Percentiles rank a stretch among this genome's conserved stretches.
These are phyloP conservation scores for Chlorella ohadii DNA, from an alignment of 139 green algal species.

Conservation along the genomic window DNA sequence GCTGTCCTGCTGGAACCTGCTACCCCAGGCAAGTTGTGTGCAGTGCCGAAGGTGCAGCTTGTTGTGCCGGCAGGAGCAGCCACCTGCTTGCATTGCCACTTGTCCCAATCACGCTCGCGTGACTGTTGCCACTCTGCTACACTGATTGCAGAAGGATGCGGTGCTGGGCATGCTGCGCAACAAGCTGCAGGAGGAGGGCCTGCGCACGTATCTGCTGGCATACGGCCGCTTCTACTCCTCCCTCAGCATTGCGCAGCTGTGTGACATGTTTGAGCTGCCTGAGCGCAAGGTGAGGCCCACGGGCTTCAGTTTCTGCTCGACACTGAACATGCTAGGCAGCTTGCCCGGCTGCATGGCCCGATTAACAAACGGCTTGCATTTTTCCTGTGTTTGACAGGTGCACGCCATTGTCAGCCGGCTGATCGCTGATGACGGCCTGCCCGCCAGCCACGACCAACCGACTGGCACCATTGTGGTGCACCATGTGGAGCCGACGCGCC, in stretches of 20 bases:
- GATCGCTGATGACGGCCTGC: slow-evolving; percentile 93
- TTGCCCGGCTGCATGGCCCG: neutral
- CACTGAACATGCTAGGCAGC: no score
- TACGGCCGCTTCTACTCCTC: slow-evolving; percentile 88
- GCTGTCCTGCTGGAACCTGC: slow-evolving; percentile 83
- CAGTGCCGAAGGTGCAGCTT: neutral
- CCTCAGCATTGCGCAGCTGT: slow-evolving; percentile 88
- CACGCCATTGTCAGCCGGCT: slow-evolving; percentile 86
- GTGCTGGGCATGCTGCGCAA: slow-evolving; percentile 81
- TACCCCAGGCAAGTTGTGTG: slow-evolving; percentile 47
- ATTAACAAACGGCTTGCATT: neutral
- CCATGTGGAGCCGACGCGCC: slow-evolving; percentile 73
- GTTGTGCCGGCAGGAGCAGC: no score
- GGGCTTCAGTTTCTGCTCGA: neutral
- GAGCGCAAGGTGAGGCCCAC: slow-evolving; percentile 67
- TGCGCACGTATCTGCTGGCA: slow-evolving; percentile 95
- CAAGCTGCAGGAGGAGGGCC: slow-evolving; percentile 88
- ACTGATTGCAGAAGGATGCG: slow-evolving; percentile 47
- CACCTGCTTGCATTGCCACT: no score
- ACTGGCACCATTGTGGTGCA: slow-evolving; percentile 95
- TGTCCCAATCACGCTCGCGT: no score
- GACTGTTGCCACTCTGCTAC: no score
- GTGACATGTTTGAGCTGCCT: slow-evolving; percentile 89
- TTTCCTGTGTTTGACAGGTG: slow-evolving; percentile 55
- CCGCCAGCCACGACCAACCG: slow-evolving; percentile 93